Evolutionary conservation across 176 grass and related monocot species (phyloP).

Genomic region (Saccharum spontaneum): DNA sequence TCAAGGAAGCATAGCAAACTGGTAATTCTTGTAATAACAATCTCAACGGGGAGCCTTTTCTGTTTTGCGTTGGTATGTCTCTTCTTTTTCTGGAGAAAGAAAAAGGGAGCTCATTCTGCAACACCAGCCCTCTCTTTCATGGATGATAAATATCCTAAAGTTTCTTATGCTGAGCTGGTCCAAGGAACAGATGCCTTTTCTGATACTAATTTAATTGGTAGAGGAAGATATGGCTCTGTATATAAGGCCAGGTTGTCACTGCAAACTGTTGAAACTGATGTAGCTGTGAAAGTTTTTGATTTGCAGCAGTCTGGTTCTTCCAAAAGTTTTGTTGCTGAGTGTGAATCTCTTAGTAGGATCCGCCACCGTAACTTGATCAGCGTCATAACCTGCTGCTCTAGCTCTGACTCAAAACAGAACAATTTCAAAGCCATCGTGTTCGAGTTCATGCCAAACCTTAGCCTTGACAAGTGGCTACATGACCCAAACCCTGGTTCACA

Average conservation of each 20-base stretch:
- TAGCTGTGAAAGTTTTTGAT: constrained; percentile 51
- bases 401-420: constrained; percentile 16
- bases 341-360: constrained; percentile 41
- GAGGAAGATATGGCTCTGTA: constrained; percentile 49
- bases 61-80: background rate
- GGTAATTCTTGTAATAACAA: background rate
- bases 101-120: background rate
- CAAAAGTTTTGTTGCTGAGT: constrained; percentile 44
- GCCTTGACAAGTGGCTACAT: constrained; percentile 45
- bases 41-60: background rate
- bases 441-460: constrained; percentile 53
- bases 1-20: background rate
- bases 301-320: constrained; percentile 33
- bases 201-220: constrained; percentile 31
- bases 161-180: constrained; percentile 41
- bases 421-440: constrained; percentile 50
- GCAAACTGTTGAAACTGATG: background rate
- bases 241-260: constrained; percentile 24
- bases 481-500: background rate
- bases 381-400: constrained; percentile 40
- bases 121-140: background rate
- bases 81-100: background rate
- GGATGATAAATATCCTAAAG: background rate
- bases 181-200: constrained; percentile 52
- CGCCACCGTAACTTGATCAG: constrained; percentile 48